Conservation (phyloP, 108 stramenopile genomes). For the Ochromonas danica region DNA sequence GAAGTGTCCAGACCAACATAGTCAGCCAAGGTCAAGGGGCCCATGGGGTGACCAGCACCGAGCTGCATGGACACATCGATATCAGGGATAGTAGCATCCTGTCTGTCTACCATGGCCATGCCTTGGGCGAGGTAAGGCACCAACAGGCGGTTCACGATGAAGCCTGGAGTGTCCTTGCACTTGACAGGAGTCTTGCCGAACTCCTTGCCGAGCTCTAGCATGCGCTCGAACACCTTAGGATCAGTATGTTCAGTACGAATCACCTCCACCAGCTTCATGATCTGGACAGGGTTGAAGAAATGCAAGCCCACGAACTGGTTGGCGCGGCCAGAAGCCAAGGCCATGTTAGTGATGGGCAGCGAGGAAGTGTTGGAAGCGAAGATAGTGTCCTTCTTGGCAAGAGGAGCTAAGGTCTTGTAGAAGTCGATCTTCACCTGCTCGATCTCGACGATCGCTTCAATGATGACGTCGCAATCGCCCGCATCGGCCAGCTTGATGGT, state of each 20-base stretch:
- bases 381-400: conserved; percentile 75
- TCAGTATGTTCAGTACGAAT: conserved; percentile 81
- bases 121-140: conserved; percentile 82
- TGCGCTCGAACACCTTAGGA: conserved; percentile 72
- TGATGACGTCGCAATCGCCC: conserved; percentile 74
- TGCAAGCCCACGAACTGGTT: conserved; percentile 94
- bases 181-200: conserved; percentile 86
- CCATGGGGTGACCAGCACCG: conserved; percentile 99
- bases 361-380: conserved; percentile 93
- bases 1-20: conserved; percentile 94
- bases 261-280: conserved; percentile 91
- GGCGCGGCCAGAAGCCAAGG: conserved; percentile 76
- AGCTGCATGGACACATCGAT: conserved; percentile 94
- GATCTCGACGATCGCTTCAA: conserved; percentile 94
- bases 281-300: conserved; percentile 98
- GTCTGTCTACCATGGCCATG: conserved; percentile 86
- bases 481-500: conserved; percentile 75
- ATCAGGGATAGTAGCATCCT: conserved; percentile 82
- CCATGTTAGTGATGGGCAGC: conserved; percentile 82
- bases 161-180: conserved; percentile 94
- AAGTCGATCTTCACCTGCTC: conserved; percentile 80
- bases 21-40: conserved; percentile 81
- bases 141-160: conserved; percentile 95
- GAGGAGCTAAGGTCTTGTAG: conserved; percentile 69
- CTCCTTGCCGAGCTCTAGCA: conserved; percentile 58